phyloP scores from a whole-genome alignment of 2,329 filamentous ascomycete species.

The Neopestalotiopsis sp. region DNA sequence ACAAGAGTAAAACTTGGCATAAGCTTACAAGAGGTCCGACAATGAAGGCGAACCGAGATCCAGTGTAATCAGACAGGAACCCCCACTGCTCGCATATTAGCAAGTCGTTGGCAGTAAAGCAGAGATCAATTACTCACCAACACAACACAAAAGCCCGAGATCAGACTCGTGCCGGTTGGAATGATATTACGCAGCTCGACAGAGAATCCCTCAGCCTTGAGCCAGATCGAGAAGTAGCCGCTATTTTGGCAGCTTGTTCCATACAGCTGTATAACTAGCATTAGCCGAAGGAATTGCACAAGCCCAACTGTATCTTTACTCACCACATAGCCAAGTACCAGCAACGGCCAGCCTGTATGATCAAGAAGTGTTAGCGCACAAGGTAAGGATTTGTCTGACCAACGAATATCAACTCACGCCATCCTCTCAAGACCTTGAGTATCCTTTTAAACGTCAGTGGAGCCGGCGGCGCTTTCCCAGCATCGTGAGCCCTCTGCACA shows the following conservation, averaged over 20 bases:
- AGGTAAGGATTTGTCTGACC: neutral
- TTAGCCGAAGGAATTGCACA: neutral
- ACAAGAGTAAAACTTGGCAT: neutral
- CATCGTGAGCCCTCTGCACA: neutral
- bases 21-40: conserved; percentile 13
- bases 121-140: neutral
- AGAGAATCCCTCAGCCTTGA: conserved; percentile 14
- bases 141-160: conserved; percentile 11
- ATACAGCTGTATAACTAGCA: conserved; percentile 3
- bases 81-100: conserved; percentile 9
- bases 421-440: neutral
- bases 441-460: conserved; percentile 1
- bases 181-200: conserved; percentile 15
- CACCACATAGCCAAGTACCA: conserved; percentile 16
- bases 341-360: conserved; percentile 6
- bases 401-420: conserved; percentile 1
- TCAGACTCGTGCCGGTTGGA: conserved; percentile 14
- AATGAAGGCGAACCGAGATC: conserved; percentile 11
- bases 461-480: conserved; percentile 12
- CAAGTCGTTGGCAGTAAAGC: neutral
- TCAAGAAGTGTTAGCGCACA: neutral
- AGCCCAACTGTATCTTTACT: neutral
- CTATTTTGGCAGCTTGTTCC: conserved; percentile 3
- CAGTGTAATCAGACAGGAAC: conserved; percentile 15
- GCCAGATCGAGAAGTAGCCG: conserved; percentile 17